Base-by-base conservation (phyloP, 2,329 filamentous ascomycete species). In the Trichoderma gracile region DNA sequence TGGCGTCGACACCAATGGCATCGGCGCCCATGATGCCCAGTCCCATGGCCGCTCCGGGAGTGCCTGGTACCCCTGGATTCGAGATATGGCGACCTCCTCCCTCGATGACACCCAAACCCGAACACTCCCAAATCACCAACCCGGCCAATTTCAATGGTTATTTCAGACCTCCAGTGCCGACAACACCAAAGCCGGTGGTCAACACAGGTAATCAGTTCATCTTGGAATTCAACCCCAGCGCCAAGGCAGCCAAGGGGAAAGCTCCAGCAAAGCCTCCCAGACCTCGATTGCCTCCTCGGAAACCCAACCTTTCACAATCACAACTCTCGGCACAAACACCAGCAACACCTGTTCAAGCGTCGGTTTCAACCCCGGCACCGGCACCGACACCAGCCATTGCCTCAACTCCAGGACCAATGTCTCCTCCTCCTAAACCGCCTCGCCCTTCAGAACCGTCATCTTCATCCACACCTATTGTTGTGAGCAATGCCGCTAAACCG, bases 151-250 rank as follows among this genome's bases (percentile, higher is more conserved):
- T 67, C n/a, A 68, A 65, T 30, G 70, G 72, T 17, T 77, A 75
- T 65, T 76, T 73, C 58, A 77, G 76, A 56, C 78, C 78, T 7
- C 77, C 78, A 1, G 70, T 78, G 10, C 77, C 78, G 30, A 74
- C 77, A 38, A 77, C 74, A 40, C 75, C 76, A 10, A 80, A 79
- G 66, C 74, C 78, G 12, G 70, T 74, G 33, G 70, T 78, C 61
- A 74, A 72, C 53, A 67, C 68, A 25, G 71, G 71, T 15, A 77
- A 71, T 57, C 77, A 78, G 63, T 73, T 78, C 54, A 74, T 78
- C 27, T 66, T 78, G 59, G 76, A 78, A 62, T 71, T 77, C 61
- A 76, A 75, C 64, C 71, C 73, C 5, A 67, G 65, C 17, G 67
- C 70, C 23, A 75, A 73, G 45, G 68, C 68, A 45, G 68, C 68